Base-by-base conservation (phyloP, 169 alveolate species). In the Plasmodium blacklocki region DNA sequence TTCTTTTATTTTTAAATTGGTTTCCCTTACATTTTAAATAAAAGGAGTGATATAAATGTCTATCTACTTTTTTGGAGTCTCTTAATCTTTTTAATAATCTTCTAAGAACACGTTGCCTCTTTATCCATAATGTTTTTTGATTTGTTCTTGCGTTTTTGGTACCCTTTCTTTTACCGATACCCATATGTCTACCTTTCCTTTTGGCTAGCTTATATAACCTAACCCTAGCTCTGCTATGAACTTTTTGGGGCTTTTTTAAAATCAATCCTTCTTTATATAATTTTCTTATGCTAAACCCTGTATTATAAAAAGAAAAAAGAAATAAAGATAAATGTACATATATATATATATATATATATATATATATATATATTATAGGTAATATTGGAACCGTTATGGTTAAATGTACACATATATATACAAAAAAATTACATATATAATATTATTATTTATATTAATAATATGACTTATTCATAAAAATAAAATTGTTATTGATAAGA, bases 161-260 rank as follows among this genome's bases (percentile, higher is more conserved):
- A 92, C 99, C 99, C 96, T 95, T 96, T 92, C 99, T 95, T 93
- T 98, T 98, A 88, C 99, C 99, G 56, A 94, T 93, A 63, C 99
- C 99, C 89, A 96, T 95, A 93, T 98, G 99, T 88, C 99, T 96
- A 32, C 99, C 99, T 94, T 96, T 96, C 63, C 99, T 96, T 96
- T 97, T 98, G 78, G 99, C 98, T 71, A 95, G 98, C 83, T 95
- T 97, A 92, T 93, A 93, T 76, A 96, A 93, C 83, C 97, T 92
- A 78, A 97, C 98, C 93, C 99, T 97, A 62, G 98, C 96, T 85
- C 99, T 94, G 73, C 99, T 97, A 96, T 98, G 99, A 74, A 98
- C 98, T 67, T 97, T 97, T 58, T 97, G 98, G 12, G 99, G 97
- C 95, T 98, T 98, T 93, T 98, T 98, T 93, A 98, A 95, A 93